Conservation (phyloP, 1,284 basidiomycete species). For the Sporisorium reilianum region DNA sequence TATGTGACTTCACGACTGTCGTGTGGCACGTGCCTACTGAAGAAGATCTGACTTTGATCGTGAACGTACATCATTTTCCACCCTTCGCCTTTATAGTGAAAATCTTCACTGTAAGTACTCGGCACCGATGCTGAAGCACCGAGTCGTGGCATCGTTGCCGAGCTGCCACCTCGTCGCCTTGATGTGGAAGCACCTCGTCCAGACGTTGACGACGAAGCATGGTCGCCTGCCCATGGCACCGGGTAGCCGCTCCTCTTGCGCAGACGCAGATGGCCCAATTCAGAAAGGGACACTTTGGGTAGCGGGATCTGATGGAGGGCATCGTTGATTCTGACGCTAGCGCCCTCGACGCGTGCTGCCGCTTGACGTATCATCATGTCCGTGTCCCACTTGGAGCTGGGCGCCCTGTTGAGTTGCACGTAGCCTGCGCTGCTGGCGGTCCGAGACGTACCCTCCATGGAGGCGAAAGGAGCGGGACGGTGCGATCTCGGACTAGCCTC, state of each 20-base stretch:
- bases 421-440: neutral
- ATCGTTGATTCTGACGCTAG: neutral
- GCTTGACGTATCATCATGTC: neutral
- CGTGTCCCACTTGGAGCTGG: neutral
- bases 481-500: no score
- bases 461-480: neutral
- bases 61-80: neutral
- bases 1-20: neutral
- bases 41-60: no score
- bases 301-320: neutral
- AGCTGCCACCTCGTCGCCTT: neutral
- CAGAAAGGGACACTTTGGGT: neutral
- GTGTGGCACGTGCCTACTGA: neutral
- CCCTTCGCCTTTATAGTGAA: conserved; percentile 1
- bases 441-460: no score
- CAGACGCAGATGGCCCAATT: neutral
- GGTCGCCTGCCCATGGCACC: no score
- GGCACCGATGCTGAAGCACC: no score
- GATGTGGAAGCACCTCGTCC: neutral
- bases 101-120: neutral
- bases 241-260: conserved; percentile 6
- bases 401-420: neutral
- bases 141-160: no score
- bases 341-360: neutral
- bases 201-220: neutral